These are phyloP conservation scores for Nitzschia palea DNA, from an alignment of 108 stramenopile species.

Conservation along the genomic window DNA sequence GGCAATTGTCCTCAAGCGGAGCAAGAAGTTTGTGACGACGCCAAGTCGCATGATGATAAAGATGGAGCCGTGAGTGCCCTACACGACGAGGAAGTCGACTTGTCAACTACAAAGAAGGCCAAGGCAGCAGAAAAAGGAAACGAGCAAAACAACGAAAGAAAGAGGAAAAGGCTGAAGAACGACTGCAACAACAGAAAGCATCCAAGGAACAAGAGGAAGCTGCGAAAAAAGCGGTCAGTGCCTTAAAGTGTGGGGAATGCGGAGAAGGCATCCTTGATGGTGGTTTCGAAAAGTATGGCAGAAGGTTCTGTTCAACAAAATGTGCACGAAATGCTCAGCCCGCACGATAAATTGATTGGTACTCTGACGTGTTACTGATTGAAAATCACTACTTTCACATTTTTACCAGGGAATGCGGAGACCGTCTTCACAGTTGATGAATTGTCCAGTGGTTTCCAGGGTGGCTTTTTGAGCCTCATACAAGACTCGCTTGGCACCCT, in stretches of 20 bases:
- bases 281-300: conserved; percentile 60
- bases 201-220: conserved; percentile 20
- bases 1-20: background rate
- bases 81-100: background rate
- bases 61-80: too few relatives aligned
- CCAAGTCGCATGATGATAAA: too few relatives aligned
- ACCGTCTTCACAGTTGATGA: conserved; percentile 89
- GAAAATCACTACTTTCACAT: background rate
- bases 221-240: conserved; percentile 35
- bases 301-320: conserved; percentile 50
- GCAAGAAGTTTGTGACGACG: too few relatives aligned
- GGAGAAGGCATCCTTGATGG: conserved; percentile 46
- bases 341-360: background rate
- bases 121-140: conserved; percentile 52
- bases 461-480: conserved; percentile 66
- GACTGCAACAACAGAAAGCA: conserved; percentile 15
- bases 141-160: conserved; percentile 53
- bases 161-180: conserved; percentile 36
- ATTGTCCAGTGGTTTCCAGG: conserved; percentile 72
- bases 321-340: conserved; percentile 45
- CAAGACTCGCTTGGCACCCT: conserved; percentile 85
- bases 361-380: too few relatives aligned
- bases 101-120: conserved; percentile 19
- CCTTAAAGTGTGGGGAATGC: conserved; percentile 44
- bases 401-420: conserved; percentile 80